Percentiles rank a stretch among this genome's conserved stretches.
These are phyloP conservation scores for Calycina herbarum DNA, from an alignment of 2,329 filamentous ascomycete species.

Conservation along the genomic window DNA sequence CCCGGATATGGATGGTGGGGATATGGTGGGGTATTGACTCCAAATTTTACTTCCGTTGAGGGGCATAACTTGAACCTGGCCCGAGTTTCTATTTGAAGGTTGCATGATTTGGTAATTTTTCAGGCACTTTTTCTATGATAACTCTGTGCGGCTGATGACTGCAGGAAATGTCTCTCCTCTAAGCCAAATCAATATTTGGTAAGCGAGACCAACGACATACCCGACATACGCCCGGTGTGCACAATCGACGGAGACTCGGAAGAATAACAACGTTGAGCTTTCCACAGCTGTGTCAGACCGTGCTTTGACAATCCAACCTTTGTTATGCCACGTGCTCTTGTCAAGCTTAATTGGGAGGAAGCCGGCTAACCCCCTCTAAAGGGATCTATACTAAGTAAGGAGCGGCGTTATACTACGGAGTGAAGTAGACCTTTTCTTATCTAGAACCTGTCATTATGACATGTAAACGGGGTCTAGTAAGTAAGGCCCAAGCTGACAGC, in stretches of 20 bases:
- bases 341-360: background rate
- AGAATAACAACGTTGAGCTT: background rate
- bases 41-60: no score
- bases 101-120: background rate
- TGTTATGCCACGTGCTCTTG: background rate
- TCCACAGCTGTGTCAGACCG: no score
- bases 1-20: no score
- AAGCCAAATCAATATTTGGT: slow-evolving; percentile 5
- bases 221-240: background rate
- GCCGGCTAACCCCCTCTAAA: no score
- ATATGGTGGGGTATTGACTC: no score
- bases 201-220: background rate
- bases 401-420: no score
- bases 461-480: no score
- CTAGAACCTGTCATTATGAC: background rate
- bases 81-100: background rate
- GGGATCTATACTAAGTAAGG: no score
- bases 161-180: slow-evolving; percentile 3
- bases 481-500: background rate
- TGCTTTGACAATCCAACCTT: background rate
- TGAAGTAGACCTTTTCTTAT: background rate
- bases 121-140: background rate
- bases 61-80: no score
- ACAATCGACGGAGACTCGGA: background rate
- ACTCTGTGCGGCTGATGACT: background rate